These are phyloP conservation scores for Aristolochia californica DNA, from an alignment of 164 flowering plant genomes.

Conservation along the genomic window DNA sequence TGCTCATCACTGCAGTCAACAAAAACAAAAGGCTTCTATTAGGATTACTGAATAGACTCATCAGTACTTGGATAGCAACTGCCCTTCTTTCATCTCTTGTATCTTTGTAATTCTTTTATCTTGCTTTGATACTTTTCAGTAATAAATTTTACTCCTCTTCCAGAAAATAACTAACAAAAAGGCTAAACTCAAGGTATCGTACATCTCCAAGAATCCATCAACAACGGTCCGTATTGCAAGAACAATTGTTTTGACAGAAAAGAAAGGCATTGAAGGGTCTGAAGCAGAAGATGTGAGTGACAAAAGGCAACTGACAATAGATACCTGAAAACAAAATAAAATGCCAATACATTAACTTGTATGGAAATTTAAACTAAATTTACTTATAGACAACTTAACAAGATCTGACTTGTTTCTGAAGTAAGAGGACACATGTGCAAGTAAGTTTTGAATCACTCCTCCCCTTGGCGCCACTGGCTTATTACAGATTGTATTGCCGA, in stretches of 20 bases:
- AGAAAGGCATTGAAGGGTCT: constrained; percentile 57
- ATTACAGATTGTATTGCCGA: no score
- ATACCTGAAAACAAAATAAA: constrained; percentile 41
- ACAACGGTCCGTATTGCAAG: constrained; percentile 67
- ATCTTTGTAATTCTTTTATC: no score
- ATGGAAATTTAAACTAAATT: no score
- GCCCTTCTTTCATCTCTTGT: no score
- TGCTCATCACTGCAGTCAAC: constrained; percentile 40
- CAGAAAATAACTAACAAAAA: not conserved
- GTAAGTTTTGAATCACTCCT: no score
- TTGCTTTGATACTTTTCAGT: not conserved
- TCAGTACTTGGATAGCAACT: no score
- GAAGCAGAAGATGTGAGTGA: constrained; percentile 54
- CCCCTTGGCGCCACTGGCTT: no score
- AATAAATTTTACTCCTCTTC: not conserved
- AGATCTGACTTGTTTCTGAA: no score
- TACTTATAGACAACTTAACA: no score
- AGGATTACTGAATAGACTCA: no score
- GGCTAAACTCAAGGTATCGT: constrained; percentile 3
- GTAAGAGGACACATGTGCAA: no score
- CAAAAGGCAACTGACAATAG: constrained; percentile 66
- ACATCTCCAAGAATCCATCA: constrained; percentile 91
- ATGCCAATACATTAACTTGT: not conserved
- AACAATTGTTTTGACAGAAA: constrained; percentile 44
- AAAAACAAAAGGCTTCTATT: not conserved